Conservation (phyloP, 192 early-diverging fungal genomes). For the Geranomyces variabilis region DNA sequence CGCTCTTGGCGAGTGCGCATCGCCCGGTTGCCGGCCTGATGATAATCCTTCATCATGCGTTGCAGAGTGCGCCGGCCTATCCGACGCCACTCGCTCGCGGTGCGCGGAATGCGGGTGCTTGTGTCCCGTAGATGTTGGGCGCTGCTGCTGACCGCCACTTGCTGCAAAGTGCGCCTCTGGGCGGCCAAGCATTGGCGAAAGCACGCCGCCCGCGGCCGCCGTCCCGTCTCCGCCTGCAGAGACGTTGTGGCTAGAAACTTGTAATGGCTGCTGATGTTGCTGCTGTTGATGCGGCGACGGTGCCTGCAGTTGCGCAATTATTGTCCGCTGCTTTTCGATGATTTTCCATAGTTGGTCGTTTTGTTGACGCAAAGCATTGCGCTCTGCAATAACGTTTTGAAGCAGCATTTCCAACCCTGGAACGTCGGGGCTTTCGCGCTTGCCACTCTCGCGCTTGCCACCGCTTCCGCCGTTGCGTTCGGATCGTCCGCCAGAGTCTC, state of each 20-base stretch:
- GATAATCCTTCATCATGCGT: neutral
- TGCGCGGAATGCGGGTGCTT: slow-evolving; percentile 3
- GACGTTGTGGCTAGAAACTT: neutral
- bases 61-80: neutral
- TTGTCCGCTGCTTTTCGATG: slow-evolving; percentile 84
- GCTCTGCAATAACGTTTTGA: slow-evolving; percentile 38
- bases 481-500: neutral
- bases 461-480: neutral
- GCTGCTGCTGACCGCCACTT: neutral
- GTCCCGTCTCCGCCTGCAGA: slow-evolving; percentile 6
- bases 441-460: slow-evolving; percentile 5
- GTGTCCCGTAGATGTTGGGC: slow-evolving; percentile 2
- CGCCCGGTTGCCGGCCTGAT: neutral
- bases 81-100: neutral
- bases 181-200: slow-evolving; percentile 11
- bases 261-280: neutral
- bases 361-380: slow-evolving; percentile 75
- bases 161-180: neutral
- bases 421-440: slow-evolving; percentile 23
- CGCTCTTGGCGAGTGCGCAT: neutral
- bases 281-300: neutral
- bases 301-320: slow-evolving; percentile 84
- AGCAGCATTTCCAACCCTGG: slow-evolving; percentile 25
- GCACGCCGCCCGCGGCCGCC: neutral
- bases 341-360: slow-evolving; percentile 90